Conservation (phyloP, 1,284 basidiomycete genomes). For the Naganishia sp. region DNA sequence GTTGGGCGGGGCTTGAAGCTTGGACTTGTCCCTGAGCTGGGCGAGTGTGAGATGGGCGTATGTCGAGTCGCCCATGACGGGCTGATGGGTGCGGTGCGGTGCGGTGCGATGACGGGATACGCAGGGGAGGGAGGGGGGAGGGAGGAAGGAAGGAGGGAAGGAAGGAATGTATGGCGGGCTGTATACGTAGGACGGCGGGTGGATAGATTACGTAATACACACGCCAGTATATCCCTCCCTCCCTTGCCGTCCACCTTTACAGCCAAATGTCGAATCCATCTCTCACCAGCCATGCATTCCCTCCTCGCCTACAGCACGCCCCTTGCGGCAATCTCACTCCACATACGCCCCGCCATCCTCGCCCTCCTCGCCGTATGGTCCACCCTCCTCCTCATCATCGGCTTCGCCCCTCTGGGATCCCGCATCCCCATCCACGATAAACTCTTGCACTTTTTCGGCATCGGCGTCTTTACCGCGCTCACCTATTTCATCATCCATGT, state of each 20-base stretch:
- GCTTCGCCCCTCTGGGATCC: slow-evolving; percentile 48
- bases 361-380: slow-evolving; percentile 50
- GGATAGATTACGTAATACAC: neutral
- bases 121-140: neutral
- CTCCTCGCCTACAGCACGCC: slow-evolving; percentile 24
- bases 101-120: no score
- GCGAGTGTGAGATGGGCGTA: slow-evolving; percentile 37
- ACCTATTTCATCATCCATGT: slow-evolving; percentile 52
- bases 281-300: neutral
- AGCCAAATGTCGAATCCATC: no score
- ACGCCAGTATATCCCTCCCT: neutral
- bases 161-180: no score
- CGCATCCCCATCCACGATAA: slow-evolving; percentile 52
- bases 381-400: slow-evolving; percentile 48
- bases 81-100: neutral
- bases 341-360: slow-evolving; percentile 43
- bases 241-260: neutral
- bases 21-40: slow-evolving; percentile 38
- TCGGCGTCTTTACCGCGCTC: slow-evolving; percentile 37
- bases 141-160: neutral
- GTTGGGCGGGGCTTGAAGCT: slow-evolving; percentile 35
- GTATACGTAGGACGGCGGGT: neutral
- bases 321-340: neutral
- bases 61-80: slow-evolving; percentile 7
- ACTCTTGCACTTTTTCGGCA: slow-evolving; percentile 53